A percentile compares a stretch with the other conserved stretches of the same genome.
Conservation (phyloP, 2,329 filamentous ascomycete genomes). For the Drechslerella stenobrocha region DNA sequence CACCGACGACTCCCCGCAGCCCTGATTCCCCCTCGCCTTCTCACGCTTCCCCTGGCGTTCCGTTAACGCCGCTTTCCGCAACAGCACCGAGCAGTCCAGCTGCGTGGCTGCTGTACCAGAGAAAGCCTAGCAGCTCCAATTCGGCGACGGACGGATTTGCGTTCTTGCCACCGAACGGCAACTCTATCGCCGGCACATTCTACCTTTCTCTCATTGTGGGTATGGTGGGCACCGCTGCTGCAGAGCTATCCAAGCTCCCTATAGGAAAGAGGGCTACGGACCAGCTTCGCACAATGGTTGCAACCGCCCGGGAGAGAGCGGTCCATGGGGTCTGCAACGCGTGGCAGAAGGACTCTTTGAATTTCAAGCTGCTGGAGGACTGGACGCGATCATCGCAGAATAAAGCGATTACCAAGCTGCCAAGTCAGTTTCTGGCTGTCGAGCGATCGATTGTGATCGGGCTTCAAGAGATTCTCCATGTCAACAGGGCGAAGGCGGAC, state of each 20-base stretch:
- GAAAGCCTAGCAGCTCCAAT: conserved; percentile 11
- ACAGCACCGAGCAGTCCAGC: conserved; percentile 66
- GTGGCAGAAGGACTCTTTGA: conserved; percentile 92
- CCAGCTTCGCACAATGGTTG: conserved; percentile 76
- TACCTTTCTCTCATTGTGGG: conserved; percentile 81
- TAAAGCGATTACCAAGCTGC: conserved; percentile 88
- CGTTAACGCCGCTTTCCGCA: conserved; percentile 72
- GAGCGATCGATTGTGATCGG: conserved; percentile 79
- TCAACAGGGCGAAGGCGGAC: conserved; percentile 80
- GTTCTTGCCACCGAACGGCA: conserved; percentile 90
- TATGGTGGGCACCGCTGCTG: conserved; percentile 69
- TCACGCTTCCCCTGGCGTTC: conserved; percentile 61
- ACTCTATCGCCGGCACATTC: conserved; percentile 85
- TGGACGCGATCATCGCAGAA: conserved; percentile 84
- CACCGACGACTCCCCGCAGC: conserved; percentile 73
- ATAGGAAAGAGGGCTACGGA: conserved; percentile 68
- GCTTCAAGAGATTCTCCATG: conserved; percentile 94
- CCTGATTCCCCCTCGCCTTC: conserved; percentile 61
- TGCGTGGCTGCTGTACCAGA: conserved; percentile 29
- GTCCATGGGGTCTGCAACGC: conserved; percentile 82
- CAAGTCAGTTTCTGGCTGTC: conserved; percentile 79
- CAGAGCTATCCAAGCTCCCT: conserved; percentile 39
- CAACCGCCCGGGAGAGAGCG: conserved; percentile 77
- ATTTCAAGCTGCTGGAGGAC: conserved; percentile 88
- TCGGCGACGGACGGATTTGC: conserved; percentile 48